Base-by-base conservation (phyloP, 169 alveolate genomes). In the Besnoitia besnoiti region DNA sequence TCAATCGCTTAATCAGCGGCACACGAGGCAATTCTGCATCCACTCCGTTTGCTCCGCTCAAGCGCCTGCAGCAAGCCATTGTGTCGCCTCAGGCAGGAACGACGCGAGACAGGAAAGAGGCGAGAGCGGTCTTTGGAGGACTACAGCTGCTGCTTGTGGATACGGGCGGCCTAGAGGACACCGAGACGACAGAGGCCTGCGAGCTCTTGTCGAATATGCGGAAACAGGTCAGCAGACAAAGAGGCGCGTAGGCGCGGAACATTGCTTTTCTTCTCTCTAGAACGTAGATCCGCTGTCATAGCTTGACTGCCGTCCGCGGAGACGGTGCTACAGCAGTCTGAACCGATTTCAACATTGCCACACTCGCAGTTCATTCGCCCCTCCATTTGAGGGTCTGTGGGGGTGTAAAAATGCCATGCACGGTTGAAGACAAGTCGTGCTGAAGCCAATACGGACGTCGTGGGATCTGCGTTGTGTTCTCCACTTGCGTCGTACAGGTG, bases 51-150 rank as follows among this genome's bases (percentile, higher is more conserved):
- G 0, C 75, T 0, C 59, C 14, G 30, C 27, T 21, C 16, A 27
- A 51, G 46, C 91, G 62, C 7, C 80, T 39, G 46, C 91, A 91
- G 82, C 77, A 82, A 37, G 94, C 94, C 39, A 44, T 91, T 62
- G 94, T 91, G 2, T 89, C 80, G 27, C 91, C 94, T 16, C 87
- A 91, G 62, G 91, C 94, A 4, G 96, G 96, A 42, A 80, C 96
- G 10, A 95, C 97, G 7, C 92, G 97, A 50, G 97, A 96, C 82
- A 67, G 97, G 79, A 93, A 91, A 79, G 96, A 95, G 47, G 93
- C 94, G 24, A 24, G 94, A 1, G 94, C 95, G 35, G 80, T 88
- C 7, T 85, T 89, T 35, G 94, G 95, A 0, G 62, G 85, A 4
- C 93, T 80, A 51, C 75, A 39, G 49, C 2, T 94, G 44, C 76